phyloP scores from a whole-genome alignment of 306 rosid species.

The Quillaja saponaria region DNA sequence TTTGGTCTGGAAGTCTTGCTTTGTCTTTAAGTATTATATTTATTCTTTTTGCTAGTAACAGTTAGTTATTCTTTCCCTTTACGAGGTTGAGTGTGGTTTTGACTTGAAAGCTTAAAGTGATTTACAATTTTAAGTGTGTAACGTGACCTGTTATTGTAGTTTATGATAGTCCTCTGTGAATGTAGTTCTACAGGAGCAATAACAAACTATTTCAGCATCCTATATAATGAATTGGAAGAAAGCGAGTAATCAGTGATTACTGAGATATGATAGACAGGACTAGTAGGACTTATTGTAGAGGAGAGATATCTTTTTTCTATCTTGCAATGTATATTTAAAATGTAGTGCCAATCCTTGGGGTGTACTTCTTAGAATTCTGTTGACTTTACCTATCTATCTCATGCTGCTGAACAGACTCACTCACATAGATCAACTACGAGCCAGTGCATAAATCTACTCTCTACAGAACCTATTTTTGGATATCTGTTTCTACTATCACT shows the following conservation, averaged over 20 bases:
- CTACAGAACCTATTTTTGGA: too few relatives aligned
- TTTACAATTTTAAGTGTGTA: constrained; percentile 16
- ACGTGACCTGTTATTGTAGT: constrained; percentile 28
- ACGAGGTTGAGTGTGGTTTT: constrained; percentile 19
- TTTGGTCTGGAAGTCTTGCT: too few relatives aligned
- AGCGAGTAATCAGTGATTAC: constrained; percentile 4
- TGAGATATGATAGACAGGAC: neutral
- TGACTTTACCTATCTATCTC: constrained; percentile 8
- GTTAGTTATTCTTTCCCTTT: constrained; percentile 19
- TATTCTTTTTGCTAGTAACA: neutral
- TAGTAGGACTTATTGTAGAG: neutral
- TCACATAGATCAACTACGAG: too few relatives aligned
- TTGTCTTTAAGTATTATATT: too few relatives aligned
- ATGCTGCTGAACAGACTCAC: too few relatives aligned
- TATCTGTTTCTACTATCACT: too few relatives aligned
- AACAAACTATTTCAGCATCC: constrained; percentile 14
- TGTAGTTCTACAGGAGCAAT: constrained; percentile 9
- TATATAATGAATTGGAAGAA: constrained; percentile 6
- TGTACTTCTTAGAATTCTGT: constrained; percentile 12
- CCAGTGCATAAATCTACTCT: too few relatives aligned
- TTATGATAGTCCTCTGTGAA: constrained; percentile 14
- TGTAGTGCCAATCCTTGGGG: neutral
- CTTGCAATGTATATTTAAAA: constrained; percentile 1
- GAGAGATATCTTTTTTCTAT: constrained; percentile 7
- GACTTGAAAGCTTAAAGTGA: constrained; percentile 20